Evolutionary conservation across 441 rosid genomes (phyloP).

Genomic region (Corymbia calophylla): DNA sequence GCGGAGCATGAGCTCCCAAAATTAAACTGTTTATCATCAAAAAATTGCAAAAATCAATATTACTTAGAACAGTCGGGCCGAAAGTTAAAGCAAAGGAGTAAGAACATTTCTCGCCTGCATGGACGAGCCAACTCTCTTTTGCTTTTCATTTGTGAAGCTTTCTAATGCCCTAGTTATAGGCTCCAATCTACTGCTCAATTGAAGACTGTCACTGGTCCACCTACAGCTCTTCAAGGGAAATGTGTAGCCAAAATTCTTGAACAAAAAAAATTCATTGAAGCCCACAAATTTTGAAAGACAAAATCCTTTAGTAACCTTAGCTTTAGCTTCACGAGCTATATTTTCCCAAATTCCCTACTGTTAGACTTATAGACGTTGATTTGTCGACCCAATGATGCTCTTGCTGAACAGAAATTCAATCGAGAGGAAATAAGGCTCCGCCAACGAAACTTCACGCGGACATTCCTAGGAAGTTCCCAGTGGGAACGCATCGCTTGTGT

Average conservation of each 20-base stretch:
- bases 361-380: not conserved
- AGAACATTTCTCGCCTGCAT: no score
- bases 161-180: no score
- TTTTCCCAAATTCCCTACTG: not conserved
- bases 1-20: no score
- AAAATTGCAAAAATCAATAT: no score
- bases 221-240: not conserved
- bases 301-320: not conserved
- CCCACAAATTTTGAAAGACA: not conserved
- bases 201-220: not conserved
- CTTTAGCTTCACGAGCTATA: not conserved
- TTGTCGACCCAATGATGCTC: not conserved
- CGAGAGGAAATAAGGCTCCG: not conserved
- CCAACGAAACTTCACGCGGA: rapidly evolving
- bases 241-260: not conserved
- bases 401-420: not conserved
- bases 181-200: not conserved
- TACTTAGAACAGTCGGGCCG: no score
- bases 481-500: no score
- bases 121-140: no score
- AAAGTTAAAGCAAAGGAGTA: no score
- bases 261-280: not conserved
- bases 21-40: no score
- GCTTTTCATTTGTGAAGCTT: no score
- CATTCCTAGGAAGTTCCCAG: no score